These are phyloP conservation scores for Stygiomarasmius scandens DNA, from an alignment of 1,284 basidiomycete genomes.

Conservation along the genomic window DNA sequence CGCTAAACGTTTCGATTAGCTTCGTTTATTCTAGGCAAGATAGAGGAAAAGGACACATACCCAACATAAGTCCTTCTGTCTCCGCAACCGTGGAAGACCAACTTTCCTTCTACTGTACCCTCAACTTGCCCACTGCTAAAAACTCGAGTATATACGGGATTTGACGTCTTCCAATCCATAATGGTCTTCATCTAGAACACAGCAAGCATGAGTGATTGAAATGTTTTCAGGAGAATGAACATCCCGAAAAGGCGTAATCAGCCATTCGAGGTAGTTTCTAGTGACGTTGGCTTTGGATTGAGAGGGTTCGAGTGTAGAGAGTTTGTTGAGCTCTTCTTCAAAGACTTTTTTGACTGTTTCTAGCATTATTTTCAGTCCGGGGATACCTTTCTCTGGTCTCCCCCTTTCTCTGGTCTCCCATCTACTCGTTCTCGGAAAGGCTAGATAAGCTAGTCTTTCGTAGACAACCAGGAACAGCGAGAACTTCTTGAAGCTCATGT, in stretches of 20 bases:
- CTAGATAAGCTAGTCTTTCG: slow-evolving; percentile 92
- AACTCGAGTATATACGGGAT: slow-evolving; percentile 97
- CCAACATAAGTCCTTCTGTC: slow-evolving; percentile 97
- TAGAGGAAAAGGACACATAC: slow-evolving; percentile 40
- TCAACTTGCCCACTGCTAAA: slow-evolving; percentile 94
- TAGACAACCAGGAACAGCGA: slow-evolving; percentile 89
- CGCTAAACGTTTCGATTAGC: slow-evolving; percentile 45
- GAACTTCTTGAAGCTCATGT: slow-evolving; percentile 89
- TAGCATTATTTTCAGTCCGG: slow-evolving; percentile 89
- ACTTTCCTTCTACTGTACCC: slow-evolving; percentile 98
- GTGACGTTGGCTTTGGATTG: slow-evolving; percentile 97
- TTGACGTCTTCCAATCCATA: slow-evolving; percentile 97
- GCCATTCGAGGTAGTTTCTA: slow-evolving; percentile 94
- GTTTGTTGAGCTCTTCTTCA: slow-evolving; percentile 94
- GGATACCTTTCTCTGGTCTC: no score
- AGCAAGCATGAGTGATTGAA: slow-evolving; percentile 82
- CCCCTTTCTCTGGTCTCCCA: not conserved
- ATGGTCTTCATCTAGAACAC: slow-evolving; percentile 94
- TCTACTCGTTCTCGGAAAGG: slow-evolving; percentile 91
- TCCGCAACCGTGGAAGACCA: slow-evolving; percentile 98
- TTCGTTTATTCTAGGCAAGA: not conserved
- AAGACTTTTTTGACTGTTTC: slow-evolving; percentile 92
- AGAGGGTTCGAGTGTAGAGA: slow-evolving; percentile 89
- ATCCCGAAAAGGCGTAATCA: slow-evolving; percentile 98
- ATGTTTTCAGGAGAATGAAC: slow-evolving; percentile 94